A percentile compares a stretch with the other conserved stretches of the same genome.
Conservation (phyloP, 495 filamentous ascomycete species). For the Darksidea phi region DNA sequence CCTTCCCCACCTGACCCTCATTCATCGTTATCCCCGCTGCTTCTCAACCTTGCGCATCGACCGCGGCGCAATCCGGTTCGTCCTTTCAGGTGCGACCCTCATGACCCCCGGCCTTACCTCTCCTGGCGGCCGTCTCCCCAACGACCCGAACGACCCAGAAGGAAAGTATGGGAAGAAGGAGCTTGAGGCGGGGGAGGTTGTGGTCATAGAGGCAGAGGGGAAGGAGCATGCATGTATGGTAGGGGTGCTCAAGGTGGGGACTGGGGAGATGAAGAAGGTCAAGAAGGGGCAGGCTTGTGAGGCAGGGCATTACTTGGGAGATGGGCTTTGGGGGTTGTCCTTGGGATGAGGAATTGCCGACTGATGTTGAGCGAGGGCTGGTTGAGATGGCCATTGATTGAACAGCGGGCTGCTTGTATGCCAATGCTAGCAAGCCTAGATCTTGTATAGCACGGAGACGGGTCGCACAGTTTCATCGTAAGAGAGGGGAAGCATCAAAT, state of each 20-base stretch:
- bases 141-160: constrained; percentile 43
- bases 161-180: constrained; percentile 52
- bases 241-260: constrained; percentile 80
- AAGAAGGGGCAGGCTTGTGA: constrained; percentile 92
- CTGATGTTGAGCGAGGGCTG: background rate
- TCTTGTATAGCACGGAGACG: too few species aligned
- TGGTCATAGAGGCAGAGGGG: constrained; percentile 86
- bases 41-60: constrained; percentile 75
- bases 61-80: constrained; percentile 94
- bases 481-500: too few species aligned
- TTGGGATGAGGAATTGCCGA: constrained; percentile 55
- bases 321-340: constrained; percentile 84
- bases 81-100: constrained; percentile 84
- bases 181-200: constrained; percentile 73
- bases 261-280: constrained; percentile 87
- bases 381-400: background rate
- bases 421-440: too few species aligned
- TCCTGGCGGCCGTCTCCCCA: constrained; percentile 73
- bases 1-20: constrained; percentile 63
- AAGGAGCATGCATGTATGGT: constrained; percentile 90
- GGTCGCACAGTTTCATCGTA: too few species aligned
- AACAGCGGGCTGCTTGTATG: too few species aligned
- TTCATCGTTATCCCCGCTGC: constrained; percentile 58
- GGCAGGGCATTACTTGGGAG: constrained; percentile 87
- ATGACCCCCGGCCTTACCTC: constrained; percentile 93